Conservation (phyloP, 2,329 filamentous ascomycete species). For the Dactylella cylindrospora region DNA sequence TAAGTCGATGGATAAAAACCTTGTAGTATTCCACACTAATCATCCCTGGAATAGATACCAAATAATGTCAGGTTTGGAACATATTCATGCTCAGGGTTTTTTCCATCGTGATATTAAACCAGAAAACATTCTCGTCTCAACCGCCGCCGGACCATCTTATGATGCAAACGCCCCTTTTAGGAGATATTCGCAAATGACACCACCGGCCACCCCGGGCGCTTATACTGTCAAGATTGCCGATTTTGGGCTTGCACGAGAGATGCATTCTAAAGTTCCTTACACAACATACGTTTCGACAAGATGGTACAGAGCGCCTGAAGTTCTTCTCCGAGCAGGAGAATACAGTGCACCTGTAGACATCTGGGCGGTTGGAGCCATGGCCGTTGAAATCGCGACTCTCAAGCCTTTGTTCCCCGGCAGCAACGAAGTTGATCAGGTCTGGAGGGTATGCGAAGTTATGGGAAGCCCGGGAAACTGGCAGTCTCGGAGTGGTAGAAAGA, state of each 20-base stretch:
- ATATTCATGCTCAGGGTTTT: conserved; percentile 95
- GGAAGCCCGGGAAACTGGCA: conserved; percentile 98
- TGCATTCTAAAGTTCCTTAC: conserved; percentile 92
- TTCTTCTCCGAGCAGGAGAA: conserved; percentile 87
- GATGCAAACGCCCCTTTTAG: conserved; percentile 84
- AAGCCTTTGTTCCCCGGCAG: conserved; percentile 96
- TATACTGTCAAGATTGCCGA: conserved; percentile 99
- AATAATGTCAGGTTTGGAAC: conserved; percentile 92
- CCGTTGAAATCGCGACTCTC: conserved; percentile 91
- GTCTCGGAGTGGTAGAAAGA: conserved; percentile 79
- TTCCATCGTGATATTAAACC: conserved; percentile 99
- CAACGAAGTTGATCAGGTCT: conserved; percentile 98
- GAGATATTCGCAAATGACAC: conserved; percentile 88
- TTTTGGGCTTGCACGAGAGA: conserved; percentile 95
- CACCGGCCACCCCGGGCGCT: conserved; percentile 85
- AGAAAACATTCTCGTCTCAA: conserved; percentile 96
- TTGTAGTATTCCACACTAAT: background rate
- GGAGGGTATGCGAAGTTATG: conserved; percentile 99
- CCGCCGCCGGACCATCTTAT: conserved; percentile 68
- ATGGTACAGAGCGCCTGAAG: conserved; percentile 93
- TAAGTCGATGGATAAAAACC: conserved; percentile 37
- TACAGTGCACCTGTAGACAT: conserved; percentile 98
- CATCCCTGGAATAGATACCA: conserved; percentile 62
- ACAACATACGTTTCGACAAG: conserved; percentile 97
- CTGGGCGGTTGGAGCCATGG: conserved; percentile 98